Evolutionary conservation across 495 filamentous ascomycete species (phyloP).

Genomic region (Aspergillus heteromorphus): DNA sequence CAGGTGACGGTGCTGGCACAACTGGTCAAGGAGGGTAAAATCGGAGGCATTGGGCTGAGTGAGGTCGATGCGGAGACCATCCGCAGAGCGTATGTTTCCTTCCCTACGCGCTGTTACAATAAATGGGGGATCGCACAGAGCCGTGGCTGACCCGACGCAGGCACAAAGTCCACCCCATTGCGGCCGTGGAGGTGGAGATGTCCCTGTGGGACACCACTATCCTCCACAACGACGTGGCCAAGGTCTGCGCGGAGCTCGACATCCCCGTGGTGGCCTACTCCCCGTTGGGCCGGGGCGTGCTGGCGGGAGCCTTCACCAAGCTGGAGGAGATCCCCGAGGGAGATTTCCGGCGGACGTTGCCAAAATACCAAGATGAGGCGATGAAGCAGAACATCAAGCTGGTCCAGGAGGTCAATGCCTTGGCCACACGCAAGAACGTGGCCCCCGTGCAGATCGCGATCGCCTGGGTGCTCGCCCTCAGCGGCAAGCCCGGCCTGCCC

Average conservation of each 20-base stretch:
- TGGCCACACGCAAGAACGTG: conserved; percentile 65
- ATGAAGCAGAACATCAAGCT: conserved; percentile 72
- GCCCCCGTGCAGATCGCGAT: conserved; percentile 75
- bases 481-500: conserved; percentile 55
- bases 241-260: conserved; percentile 61
- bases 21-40: conserved; percentile 68
- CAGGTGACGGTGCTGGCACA: conserved; percentile 52
- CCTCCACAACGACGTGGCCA: conserved; percentile 67
- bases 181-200: conserved; percentile 74
- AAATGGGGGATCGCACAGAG: neutral
- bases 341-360: conserved; percentile 48
- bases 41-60: conserved; percentile 70
- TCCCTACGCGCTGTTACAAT: neutral
- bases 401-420: conserved; percentile 54
- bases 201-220: conserved; percentile 65
- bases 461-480: conserved; percentile 58
- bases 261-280: conserved; percentile 70
- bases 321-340: conserved; percentile 55
- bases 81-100: conserved; percentile 50
- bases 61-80: conserved; percentile 74
- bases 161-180: conserved; percentile 62
- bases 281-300: conserved; percentile 47
- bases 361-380: conserved; percentile 64
- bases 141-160: conserved; percentile 20
- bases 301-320: conserved; percentile 59